phyloP scores from a whole-genome alignment of 192 early-diverging fungal species.

The Entomortierella parvispora region DNA sequence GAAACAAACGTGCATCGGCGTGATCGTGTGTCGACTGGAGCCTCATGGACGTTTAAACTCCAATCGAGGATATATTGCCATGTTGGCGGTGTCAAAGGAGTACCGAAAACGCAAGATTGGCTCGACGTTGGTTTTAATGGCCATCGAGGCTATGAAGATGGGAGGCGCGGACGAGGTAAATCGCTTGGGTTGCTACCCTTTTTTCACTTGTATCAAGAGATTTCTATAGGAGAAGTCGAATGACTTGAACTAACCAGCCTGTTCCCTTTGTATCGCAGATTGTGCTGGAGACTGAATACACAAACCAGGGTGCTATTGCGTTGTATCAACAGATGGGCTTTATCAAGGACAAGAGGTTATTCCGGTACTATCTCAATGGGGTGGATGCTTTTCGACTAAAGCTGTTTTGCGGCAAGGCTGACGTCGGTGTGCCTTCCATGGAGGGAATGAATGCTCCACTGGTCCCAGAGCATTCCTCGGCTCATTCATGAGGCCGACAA shows the following conservation, averaged over 20 bases:
- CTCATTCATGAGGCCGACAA: too few species aligned
- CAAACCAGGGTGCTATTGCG: slow-evolving; percentile 83
- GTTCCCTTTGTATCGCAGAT: slow-evolving; percentile 49
- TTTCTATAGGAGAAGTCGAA: neutral
- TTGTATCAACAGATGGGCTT: slow-evolving; percentile 95
- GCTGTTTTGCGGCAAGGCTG: slow-evolving; percentile 63
- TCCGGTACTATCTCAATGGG: slow-evolving; percentile 94
- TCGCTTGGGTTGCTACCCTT: neutral
- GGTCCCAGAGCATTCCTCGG: too few species aligned
- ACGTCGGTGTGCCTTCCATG: too few species aligned
- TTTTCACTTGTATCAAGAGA: neutral
- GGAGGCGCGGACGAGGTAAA: slow-evolving; percentile 84
- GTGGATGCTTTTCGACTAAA: slow-evolving; percentile 90
- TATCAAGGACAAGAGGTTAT: slow-evolving; percentile 89
- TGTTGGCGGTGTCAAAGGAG: slow-evolving; percentile 91
- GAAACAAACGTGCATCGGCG: slow-evolving; percentile 75
- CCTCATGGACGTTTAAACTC: slow-evolving; percentile 61
- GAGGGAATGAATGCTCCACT: too few species aligned
- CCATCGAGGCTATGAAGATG: slow-evolving; percentile 80
- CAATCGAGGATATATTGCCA: slow-evolving; percentile 95
- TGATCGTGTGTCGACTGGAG: slow-evolving; percentile 92
- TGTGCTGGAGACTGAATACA: slow-evolving; percentile 91
- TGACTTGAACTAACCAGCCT: neutral
- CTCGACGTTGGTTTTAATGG: slow-evolving; percentile 74
- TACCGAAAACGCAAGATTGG: slow-evolving; percentile 87